Evolutionary conservation across 1,284 basidiomycete genomes (phyloP).

Genomic region (Uromyces viciae-fabae): DNA sequence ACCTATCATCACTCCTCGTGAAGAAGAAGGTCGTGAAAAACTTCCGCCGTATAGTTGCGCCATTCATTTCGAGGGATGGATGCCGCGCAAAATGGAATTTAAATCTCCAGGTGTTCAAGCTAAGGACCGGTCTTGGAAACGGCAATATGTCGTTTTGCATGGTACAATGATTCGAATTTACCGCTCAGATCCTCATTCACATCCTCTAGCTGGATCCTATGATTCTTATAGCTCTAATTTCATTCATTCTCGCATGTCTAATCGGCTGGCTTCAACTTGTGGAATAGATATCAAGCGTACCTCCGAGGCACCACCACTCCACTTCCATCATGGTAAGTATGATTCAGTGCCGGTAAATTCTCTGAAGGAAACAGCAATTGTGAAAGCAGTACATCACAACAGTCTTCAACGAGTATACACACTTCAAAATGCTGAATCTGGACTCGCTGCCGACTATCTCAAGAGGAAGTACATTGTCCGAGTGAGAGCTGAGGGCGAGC

Average conservation of each 20-base stretch:
- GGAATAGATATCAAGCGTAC: background rate
- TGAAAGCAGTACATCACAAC: slow-evolving; percentile 48
- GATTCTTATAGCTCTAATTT: slow-evolving; percentile 15
- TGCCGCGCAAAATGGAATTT: slow-evolving; percentile 96
- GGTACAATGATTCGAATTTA: slow-evolving; percentile 85
- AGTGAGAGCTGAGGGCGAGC: slow-evolving; percentile 86
- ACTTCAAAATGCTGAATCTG: slow-evolving; percentile 78
- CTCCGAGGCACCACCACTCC: slow-evolving; percentile 48
- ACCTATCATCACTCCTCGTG: slow-evolving; percentile 55
- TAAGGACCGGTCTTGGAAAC: slow-evolving; percentile 83
- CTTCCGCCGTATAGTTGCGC: slow-evolving; percentile 78
- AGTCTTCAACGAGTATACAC: slow-evolving; percentile 65
- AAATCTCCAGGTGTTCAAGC: slow-evolving; percentile 75
- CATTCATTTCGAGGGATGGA: slow-evolving; percentile 77
- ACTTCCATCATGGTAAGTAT: slow-evolving; percentile 52
- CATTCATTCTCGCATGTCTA: slow-evolving; percentile 28
- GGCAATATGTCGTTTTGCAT: slow-evolving; percentile 82
- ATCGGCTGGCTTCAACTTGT: slow-evolving; percentile 13
- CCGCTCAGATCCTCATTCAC: slow-evolving; percentile 61
- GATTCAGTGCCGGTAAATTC: slow-evolving; percentile 48
- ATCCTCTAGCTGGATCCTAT: slow-evolving; percentile 52
- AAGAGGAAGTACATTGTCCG: slow-evolving; percentile 95
- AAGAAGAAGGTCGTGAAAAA: slow-evolving; percentile 73
- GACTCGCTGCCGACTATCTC: slow-evolving; percentile 87
- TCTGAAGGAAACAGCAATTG: slow-evolving; percentile 44